These are phyloP conservation scores for Hordeum marinum DNA, from an alignment of 176 grass and related monocot species.

Conservation along the genomic window DNA sequence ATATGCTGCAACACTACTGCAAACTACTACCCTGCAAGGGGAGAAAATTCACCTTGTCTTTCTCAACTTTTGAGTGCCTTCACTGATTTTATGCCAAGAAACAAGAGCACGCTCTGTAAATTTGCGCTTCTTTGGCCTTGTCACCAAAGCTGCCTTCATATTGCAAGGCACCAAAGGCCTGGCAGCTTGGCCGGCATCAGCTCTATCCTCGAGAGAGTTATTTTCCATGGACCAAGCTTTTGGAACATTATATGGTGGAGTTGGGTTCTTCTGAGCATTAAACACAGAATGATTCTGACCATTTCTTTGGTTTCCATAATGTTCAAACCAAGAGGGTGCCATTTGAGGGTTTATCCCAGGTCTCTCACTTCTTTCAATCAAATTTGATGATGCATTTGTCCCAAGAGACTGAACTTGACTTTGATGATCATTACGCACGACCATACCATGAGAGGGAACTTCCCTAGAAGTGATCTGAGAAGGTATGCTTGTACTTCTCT, in stretches of 20 bases:
- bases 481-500: conserved; percentile 34
- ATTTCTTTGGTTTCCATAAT: conserved; percentile 63
- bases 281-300: conserved; percentile 51
- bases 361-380: conserved; percentile 49
- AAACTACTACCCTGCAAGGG: conserved; percentile 9
- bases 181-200: conserved; percentile 48
- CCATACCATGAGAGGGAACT: conserved; percentile 25
- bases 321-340: conserved; percentile 85
- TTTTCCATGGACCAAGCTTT: conserved; percentile 64
- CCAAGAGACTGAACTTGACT: conserved; percentile 37
- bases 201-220: conserved; percentile 46
- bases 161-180: conserved; percentile 35
- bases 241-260: conserved; percentile 54
- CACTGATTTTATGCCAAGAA: conserved; percentile 81
- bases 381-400: conserved; percentile 34
- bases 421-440: conserved; percentile 42
- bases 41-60: conserved; percentile 62
- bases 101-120: conserved; percentile 36
- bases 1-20: background rate
- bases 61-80: conserved; percentile 42
- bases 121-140: conserved; percentile 78
- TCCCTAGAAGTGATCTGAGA: conserved; percentile 48
- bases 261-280: conserved; percentile 37
- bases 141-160: conserved; percentile 19
- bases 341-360: conserved; percentile 82